Evolutionary conservation across 306 rosid species (phyloP).

Genomic region (Cucurbita ficifolia): DNA sequence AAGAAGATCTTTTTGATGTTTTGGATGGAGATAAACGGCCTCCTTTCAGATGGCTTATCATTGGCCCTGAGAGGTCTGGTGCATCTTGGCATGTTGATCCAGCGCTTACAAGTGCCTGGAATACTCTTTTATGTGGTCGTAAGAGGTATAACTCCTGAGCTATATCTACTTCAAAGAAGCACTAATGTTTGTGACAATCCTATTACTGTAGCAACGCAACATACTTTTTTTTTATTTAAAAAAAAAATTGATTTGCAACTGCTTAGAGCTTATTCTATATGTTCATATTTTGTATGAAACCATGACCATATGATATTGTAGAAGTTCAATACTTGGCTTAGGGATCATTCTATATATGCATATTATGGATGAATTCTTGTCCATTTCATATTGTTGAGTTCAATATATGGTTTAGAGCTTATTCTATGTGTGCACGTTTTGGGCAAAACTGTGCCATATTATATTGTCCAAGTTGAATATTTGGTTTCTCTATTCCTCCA

Average conservation of each 20-base stretch:
- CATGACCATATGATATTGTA: not conserved
- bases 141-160: constrained; percentile 45
- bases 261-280: not conserved
- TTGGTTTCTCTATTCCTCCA: not conserved
- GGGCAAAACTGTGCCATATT: not conserved
- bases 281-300: not conserved
- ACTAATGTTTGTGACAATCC: not conserved
- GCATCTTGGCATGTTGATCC: constrained; percentile 99
- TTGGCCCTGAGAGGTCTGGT: constrained; percentile 98
- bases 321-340: not conserved
- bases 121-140: constrained; percentile 82
- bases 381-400: not conserved
- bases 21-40: constrained; percentile 72
- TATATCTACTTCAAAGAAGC: not conserved
- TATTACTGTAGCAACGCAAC: not conserved
- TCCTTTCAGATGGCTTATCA: constrained; percentile 86
- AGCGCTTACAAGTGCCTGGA: constrained; percentile 98
- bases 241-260: not conserved
- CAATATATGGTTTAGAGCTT: not conserved
- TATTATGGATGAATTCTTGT: not conserved
- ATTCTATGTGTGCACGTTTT: not conserved
- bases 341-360: not conserved
- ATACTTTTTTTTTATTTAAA: not conserved
- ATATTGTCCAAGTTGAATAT: not conserved
- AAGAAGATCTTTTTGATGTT: constrained; percentile 75